These are phyloP conservation scores for Yamadazyma oceani DNA, from an alignment of 1,139 yeast species.

Conservation along the genomic window DNA sequence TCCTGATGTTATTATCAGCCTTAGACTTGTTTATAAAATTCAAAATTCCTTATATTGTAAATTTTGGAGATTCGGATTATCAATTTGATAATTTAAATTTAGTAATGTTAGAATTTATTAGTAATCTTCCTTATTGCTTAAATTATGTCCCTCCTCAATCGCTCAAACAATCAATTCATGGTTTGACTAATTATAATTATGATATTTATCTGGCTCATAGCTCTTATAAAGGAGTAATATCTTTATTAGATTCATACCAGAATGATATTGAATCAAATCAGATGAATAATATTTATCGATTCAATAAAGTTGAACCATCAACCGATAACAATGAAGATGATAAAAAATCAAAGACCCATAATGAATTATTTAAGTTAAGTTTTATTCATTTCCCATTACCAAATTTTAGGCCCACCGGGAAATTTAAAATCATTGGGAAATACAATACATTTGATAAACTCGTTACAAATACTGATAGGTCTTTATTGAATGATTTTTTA, in stretches of 20 bases:
- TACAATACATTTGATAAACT: constrained; percentile 48
- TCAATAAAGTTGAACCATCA: constrained; percentile 16
- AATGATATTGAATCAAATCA: constrained; percentile 33
- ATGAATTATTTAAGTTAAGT: constrained; percentile 29
- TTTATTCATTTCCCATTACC: constrained; percentile 55
- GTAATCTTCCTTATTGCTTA: constrained; percentile 40
- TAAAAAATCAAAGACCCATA: not conserved
- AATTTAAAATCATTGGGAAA: constrained; percentile 48
- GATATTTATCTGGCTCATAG: constrained; percentile 18
- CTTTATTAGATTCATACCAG: constrained; percentile 36
- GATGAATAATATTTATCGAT: constrained; percentile 27
- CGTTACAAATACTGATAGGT: constrained; percentile 31
- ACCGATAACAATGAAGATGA: not conserved
- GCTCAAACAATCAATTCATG: constrained; percentile 21
- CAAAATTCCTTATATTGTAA: constrained; percentile 34
- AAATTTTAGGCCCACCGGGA: constrained; percentile 50
- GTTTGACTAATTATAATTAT: constrained; percentile 39
- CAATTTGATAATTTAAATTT: constrained; percentile 14
- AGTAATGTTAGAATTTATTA: constrained; percentile 21
- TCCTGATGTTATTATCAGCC: constrained; percentile 15
- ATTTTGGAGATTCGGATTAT: constrained; percentile 40
- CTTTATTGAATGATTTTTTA: constrained; percentile 37
- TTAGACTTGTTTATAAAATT: constrained; percentile 34
- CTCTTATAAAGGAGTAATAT: constrained; percentile 25
- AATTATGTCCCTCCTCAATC: constrained; percentile 20